Conservation (phyloP, 495 filamentous ascomycete species). For the Neurospora sp. region DNA sequence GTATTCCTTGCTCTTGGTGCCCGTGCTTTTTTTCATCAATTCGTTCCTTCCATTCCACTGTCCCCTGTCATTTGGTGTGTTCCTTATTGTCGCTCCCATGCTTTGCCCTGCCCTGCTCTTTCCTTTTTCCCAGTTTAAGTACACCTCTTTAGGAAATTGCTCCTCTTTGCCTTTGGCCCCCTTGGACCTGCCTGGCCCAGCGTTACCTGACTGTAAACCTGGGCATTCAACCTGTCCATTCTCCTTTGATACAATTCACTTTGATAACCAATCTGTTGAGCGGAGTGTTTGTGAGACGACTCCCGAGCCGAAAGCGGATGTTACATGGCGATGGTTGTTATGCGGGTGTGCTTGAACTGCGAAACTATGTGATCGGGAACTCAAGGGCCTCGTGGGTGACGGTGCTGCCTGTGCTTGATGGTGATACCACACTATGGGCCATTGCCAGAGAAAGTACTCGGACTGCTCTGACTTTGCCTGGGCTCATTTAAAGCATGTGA, state of each 20-base stretch:
- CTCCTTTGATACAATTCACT: background rate
- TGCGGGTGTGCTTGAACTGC: background rate
- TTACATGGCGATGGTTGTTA: background rate
- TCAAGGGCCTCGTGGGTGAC: no score
- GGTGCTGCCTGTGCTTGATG: no score
- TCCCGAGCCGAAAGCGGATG: background rate
- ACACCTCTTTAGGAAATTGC: background rate
- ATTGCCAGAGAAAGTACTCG: no score
- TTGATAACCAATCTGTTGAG: background rate
- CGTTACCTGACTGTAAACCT: background rate
- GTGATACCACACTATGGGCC: no score
- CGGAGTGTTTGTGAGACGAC: background rate
- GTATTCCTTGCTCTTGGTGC: background rate
- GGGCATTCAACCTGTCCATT: background rate
- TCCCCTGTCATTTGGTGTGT: background rate
- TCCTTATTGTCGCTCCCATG: background rate
- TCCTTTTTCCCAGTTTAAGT: background rate
- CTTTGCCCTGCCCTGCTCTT: background rate
- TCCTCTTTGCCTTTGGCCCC: background rate
- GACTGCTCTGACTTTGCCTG: no score
- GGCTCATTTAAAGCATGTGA: no score
- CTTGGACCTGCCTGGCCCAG: background rate
- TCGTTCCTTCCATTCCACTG: background rate
- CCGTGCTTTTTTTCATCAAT: background rate
- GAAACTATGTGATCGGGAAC: background rate